phyloP scores from a whole-genome alignment of 176 grass and related monocot genomes.

The Oryza rufipogon region DNA sequence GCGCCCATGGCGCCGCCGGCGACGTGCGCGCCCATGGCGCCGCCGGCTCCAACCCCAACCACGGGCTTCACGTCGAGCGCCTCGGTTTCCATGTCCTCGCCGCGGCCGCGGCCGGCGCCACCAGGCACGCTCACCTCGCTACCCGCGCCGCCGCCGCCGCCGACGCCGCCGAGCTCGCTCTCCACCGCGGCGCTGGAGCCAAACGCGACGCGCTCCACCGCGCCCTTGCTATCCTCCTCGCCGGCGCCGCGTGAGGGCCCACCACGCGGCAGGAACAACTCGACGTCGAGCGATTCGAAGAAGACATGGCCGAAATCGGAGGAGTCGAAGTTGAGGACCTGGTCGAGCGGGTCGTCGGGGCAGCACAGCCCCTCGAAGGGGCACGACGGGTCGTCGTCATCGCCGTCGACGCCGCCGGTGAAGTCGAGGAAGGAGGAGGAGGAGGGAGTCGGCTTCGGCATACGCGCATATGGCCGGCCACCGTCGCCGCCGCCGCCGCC shows the following conservation, averaged over 20 bases:
- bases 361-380: constrained; percentile 36
- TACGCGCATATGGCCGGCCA: not conserved
- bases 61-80: not conserved
- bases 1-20: not conserved
- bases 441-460: not conserved
- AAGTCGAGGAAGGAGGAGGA: constrained; percentile 5
- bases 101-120: not conserved
- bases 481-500: not conserved
- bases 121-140: not conserved
- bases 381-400: not conserved
- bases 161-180: not conserved
- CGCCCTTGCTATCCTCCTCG: not conserved
- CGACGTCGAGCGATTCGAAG: not conserved
- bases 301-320: not conserved
- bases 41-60: not conserved
- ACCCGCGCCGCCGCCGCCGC: too few species aligned
- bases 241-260: too few species aligned
- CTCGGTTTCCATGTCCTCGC: not conserved
- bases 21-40: too few species aligned
- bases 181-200: not conserved
- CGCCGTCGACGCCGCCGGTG: constrained; percentile 4
- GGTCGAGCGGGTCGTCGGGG: constrained; percentile 50
- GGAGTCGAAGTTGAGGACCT: not conserved
- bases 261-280: not conserved
- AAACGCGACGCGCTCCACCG: not conserved